Percentiles rank a stretch among this genome's conserved stretches.
These are phyloP conservation scores for Suillus clintonianus DNA, from an alignment of 768 basidiomycete genomes.

Conservation along the genomic window DNA sequence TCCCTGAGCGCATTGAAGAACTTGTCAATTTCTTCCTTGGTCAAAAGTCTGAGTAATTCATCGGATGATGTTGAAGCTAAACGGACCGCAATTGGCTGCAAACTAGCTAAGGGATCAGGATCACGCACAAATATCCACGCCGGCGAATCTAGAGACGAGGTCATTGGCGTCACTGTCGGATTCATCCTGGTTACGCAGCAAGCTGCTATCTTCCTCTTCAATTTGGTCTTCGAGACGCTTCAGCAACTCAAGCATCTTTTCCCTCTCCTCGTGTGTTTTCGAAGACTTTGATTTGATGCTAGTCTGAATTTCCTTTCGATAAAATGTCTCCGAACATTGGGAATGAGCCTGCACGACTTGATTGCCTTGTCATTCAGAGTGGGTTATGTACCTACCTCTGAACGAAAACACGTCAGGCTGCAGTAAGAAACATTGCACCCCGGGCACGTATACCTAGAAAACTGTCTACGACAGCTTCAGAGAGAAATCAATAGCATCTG, in stretches of 20 bases:
- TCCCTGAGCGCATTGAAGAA: conserved; percentile 63
- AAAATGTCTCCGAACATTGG: conserved; percentile 82
- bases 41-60: conserved; percentile 62
- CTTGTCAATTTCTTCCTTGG: conserved; percentile 55
- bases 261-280: conserved; percentile 56
- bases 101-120: not conserved
- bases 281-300: conserved; percentile 61
- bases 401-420: conserved; percentile 77
- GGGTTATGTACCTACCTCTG: conserved; percentile 48
- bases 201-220: conserved; percentile 37
- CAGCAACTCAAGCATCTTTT: conserved; percentile 68
- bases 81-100: not conserved
- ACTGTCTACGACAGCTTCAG: conserved; percentile 69
- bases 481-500: not conserved
- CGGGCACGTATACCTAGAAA: conserved; percentile 82
- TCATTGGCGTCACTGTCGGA: conserved; percentile 44
- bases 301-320: conserved; percentile 69
- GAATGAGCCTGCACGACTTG: conserved; percentile 50
- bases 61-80: conserved; percentile 59
- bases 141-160: conserved; percentile 51
- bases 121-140: conserved; percentile 62
- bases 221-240: conserved; percentile 71
- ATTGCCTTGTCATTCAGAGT: not conserved
- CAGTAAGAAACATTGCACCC: conserved; percentile 82
- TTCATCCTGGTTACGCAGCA: conserved; percentile 33